phyloP scores from a whole-genome alignment of 202 grass and related monocot genomes.

The Musa balbisiana region DNA sequence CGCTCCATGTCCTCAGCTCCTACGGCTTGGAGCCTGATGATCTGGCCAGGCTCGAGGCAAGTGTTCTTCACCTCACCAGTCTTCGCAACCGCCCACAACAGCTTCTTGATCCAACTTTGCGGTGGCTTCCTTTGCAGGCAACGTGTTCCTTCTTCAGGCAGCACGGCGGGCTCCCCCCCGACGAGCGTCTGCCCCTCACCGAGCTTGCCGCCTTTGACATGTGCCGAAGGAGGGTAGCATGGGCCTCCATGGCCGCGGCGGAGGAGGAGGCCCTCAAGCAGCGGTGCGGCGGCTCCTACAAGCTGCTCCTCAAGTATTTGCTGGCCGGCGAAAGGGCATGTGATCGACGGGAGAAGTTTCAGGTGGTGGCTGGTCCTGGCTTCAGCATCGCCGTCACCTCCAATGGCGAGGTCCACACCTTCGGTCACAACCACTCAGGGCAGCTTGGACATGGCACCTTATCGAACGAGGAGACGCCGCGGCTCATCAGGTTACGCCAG shows the following conservation, averaged over 20 bases:
- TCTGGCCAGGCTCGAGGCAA: slow-evolving; percentile 83
- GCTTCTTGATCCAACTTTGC: slow-evolving; percentile 49
- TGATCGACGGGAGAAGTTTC: slow-evolving; percentile 58
- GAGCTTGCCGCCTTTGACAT: slow-evolving; percentile 76
- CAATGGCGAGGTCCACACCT: slow-evolving; percentile 49
- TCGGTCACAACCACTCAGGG: slow-evolving; percentile 67
- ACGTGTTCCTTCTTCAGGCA: slow-evolving; percentile 81
- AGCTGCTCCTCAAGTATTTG: slow-evolving; percentile 79
- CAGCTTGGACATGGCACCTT: slow-evolving; percentile 71
- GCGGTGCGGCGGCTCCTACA: slow-evolving; percentile 57
- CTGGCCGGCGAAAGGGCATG: slow-evolving; percentile 53
- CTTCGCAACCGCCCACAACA: slow-evolving; percentile 31
- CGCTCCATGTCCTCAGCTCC: slow-evolving; percentile 69
- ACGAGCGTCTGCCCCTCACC: slow-evolving; percentile 55
- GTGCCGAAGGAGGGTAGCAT: slow-evolving; percentile 70
- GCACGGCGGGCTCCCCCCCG: slow-evolving; percentile 62
- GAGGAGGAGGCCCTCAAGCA: slow-evolving; percentile 64
- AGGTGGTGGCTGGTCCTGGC: slow-evolving; percentile 60
- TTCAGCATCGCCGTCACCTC: slow-evolving; percentile 66
- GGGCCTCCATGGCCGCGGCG: slow-evolving; percentile 50
- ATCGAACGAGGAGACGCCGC: slow-evolving; percentile 68
- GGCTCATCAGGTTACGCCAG: slow-evolving; percentile 40
- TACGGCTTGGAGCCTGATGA: slow-evolving; percentile 58
- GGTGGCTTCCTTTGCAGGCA: slow-evolving; percentile 40
- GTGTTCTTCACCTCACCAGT: slow-evolving; percentile 29